Percentiles rank a stretch among this genome's conserved stretches.
Evolutionary conservation across 75 land plant species (phyloP).

Genomic region (Azolla pinnata): DNA sequence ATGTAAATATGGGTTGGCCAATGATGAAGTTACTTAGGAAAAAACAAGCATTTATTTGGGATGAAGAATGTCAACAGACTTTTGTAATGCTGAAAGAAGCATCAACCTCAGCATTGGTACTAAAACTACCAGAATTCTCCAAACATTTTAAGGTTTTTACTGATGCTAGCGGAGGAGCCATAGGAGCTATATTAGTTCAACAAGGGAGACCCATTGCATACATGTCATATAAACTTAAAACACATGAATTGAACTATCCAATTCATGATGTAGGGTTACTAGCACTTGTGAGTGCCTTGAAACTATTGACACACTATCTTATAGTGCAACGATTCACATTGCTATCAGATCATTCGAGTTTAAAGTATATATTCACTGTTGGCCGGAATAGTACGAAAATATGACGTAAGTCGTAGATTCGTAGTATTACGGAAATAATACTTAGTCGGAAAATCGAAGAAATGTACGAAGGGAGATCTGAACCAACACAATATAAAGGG

Average conservation of each 20-base stretch:
- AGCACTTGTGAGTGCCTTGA: not conserved
- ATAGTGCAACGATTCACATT: not conserved
- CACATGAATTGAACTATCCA: not conserved
- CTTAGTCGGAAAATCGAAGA: no score
- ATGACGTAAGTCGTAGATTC: no score
- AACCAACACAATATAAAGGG: no score
- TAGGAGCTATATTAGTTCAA: not conserved
- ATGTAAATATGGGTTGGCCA: no score
- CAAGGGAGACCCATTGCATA: not conserved
- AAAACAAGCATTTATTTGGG: no score
- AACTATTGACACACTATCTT: not conserved
- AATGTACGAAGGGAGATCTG: no score
- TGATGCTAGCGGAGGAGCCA: not conserved
- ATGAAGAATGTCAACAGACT: no score
- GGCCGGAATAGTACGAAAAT: no score
- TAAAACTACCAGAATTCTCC: conserved; percentile 5
- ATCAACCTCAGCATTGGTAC: not conserved
- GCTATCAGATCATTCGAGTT: not conserved
- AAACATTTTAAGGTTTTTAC: not conserved
- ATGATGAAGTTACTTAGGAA: no score
- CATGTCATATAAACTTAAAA: not conserved
- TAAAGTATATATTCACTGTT: conserved; percentile 9
- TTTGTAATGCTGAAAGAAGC: not conserved
- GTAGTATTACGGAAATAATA: no score
- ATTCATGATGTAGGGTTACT: not conserved